Evolutionary conservation across 371 early-diverging fungal species (phyloP), one percentile per base, ranked within the genome.

Genomic region (Nematocida minor): DNA sequence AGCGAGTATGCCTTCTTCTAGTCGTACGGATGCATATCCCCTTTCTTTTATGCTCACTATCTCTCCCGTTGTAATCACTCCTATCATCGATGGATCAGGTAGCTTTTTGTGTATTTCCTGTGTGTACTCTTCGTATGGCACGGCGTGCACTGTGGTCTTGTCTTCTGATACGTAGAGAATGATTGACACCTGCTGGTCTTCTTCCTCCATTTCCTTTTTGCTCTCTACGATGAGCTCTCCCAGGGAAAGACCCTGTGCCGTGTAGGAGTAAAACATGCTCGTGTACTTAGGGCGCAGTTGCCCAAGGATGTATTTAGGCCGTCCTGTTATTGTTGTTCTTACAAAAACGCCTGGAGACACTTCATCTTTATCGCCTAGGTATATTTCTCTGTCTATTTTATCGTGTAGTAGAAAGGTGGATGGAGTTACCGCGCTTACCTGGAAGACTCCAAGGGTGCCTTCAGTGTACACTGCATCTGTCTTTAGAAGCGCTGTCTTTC

Each of bases 111-210:
- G n/a, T 29, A 60, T 57, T 4, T 46, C 29, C 20, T 42, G 18
- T 0, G 27, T n/a, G 36, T 60, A 70, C 42, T 70, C 71, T 11
- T 42, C 44, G 31, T 25, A 41, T 46, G 62, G 51, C 22, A 70
- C 62, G 4, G 60, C 46, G 27, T 70, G 71, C 0, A 70, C 29
- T 9, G 29, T 29, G 7, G 9, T 46, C 46, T 38, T 57, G 34
- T 70, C 71, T 36, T 70, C 71, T 22, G 71, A 70, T 11, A 70
- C 62, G 32, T 62, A 70, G 22, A 70, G 47, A 20, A 60, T 70
- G 29, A 70, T 70, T 20, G 48, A 20, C 20, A 1, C 27, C 22
- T 44, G 22, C n/a, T 60, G 27, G 29, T 53, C 60, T 16, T 60
- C 71, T 14, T 22, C 36, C n/a, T 41, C 62, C 11, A 60, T 20